Evolutionary conservation across 768 basidiomycete genomes (phyloP).

Genomic region (Podaxis pistillaris): DNA sequence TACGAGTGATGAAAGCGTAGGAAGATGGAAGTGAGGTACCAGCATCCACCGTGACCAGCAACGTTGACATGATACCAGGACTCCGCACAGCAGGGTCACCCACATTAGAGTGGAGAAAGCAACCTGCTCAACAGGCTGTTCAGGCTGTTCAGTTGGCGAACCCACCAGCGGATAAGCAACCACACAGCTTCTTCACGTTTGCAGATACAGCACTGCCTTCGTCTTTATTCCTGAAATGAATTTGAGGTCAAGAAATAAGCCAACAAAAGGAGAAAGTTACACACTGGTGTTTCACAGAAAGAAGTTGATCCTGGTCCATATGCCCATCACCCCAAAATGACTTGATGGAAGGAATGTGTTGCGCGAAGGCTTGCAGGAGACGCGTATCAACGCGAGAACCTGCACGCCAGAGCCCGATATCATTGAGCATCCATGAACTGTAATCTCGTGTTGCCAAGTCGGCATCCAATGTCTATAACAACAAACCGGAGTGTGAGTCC

Average conservation of each 20-base stretch:
- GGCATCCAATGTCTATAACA: constrained; percentile 22
- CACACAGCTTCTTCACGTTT: background rate
- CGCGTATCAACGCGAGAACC: constrained; percentile 29
- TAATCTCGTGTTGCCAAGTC: constrained; percentile 29
- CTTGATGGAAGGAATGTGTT: constrained; percentile 32
- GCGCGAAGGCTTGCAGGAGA: constrained; percentile 29
- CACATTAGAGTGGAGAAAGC: background rate
- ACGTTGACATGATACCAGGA: background rate
- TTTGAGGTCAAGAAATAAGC: background rate
- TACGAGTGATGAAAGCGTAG: background rate
- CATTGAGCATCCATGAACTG: constrained; percentile 32
- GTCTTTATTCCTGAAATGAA: background rate
- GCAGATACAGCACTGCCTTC: background rate
- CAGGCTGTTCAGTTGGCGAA: background rate
- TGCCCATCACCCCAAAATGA: constrained; percentile 33
- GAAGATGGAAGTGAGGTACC: background rate
- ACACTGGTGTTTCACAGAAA: background rate
- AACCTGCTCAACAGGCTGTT: background rate
- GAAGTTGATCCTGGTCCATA: constrained; percentile 2
- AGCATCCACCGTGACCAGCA: background rate
- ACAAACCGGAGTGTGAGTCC: constrained; percentile 1
- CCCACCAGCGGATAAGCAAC: background rate
- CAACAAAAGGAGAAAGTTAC: background rate
- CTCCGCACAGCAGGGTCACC: background rate
- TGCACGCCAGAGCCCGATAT: constrained; percentile 36